Evolutionary conservation across 1,139 yeast genomes (phyloP), one percentile per base, ranked within the genome.

Genomic region (Kodamaea anthophila): DNA sequence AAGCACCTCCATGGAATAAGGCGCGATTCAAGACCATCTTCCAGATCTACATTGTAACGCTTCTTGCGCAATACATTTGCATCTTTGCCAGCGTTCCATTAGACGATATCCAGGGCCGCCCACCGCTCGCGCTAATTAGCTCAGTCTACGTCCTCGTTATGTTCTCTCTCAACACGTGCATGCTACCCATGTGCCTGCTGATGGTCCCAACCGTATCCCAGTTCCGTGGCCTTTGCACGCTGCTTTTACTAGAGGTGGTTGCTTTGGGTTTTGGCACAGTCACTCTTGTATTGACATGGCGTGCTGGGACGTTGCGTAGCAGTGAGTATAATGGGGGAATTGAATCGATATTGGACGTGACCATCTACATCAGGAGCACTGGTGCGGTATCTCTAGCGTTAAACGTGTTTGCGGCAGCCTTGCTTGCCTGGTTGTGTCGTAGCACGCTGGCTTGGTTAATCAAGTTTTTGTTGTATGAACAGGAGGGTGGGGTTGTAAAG

Each of bases 1-100:
- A 16, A 16, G 9, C 8, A 88, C 56, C 88, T 88, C 58, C 82
- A n/a, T 34, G 37, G 37, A 26, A 24, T 12, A 27, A 26, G 7
- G 13, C 14, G 14, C 2, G 13, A 3, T 18, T 34, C 18, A 23
- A 21, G 15, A 5, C 23, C 11, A n/a, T 28, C 4, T 18, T 31
- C 7, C 30, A 31, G 18, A 3, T 23, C 2, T 34, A 31, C 26
- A 34, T 34, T 16, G 23, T 15, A 11, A 9, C 24, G 8, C 16
- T 31, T 5, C 22, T 34, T 11, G 21, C 16, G 2, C 34, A 31
- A n/a, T 34, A 34, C 15, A 16, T 31, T 3, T 24, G 34, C n/a
- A 21, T 34, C 9, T 34, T 20, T 21, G 37, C 37, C n/a, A 31
- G 25, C 15, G 30, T 31, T 5, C 34, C 37, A 5, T 23, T 34